phyloP scores from a whole-genome alignment of 352 stramenopile species.

The Phytopythium litorale region DNA sequence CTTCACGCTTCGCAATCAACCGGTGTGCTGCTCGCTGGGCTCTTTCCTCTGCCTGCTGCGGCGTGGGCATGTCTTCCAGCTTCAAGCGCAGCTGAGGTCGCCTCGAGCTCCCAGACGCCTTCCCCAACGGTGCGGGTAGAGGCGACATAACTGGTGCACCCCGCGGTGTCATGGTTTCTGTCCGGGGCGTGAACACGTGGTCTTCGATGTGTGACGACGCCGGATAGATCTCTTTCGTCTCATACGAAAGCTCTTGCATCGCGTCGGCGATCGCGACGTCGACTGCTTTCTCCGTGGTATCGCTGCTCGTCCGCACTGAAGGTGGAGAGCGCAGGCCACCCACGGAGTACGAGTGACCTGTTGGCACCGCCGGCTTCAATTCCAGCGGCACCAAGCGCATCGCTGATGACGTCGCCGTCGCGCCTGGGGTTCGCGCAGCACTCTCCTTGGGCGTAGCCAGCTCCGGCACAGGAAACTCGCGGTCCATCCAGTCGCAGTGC shows the following conservation, averaged over 20 bases:
- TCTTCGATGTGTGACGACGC: neutral
- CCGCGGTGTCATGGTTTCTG: constrained; percentile 1
- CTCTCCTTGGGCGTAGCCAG: neutral
- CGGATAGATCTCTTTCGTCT: neutral
- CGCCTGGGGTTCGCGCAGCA: neutral
- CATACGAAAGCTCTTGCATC: constrained; percentile 3
- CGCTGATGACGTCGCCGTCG: neutral
- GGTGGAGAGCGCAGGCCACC: neutral
- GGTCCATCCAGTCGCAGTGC: constrained; percentile 71
- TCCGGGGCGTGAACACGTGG: constrained; percentile 2
- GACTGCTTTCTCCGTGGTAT: neutral
- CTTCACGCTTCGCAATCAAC: constrained; percentile 71
- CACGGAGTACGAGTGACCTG: neutral
- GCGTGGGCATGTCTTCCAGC: constrained; percentile 84
- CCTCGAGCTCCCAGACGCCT: constrained; percentile 25
- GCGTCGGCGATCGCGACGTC: neutral
- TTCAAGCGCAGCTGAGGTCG: constrained; percentile 71
- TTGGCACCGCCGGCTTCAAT: neutral
- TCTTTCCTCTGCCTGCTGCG: constrained; percentile 78
- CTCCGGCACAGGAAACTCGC: constrained; percentile 18
- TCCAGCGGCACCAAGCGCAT: neutral
- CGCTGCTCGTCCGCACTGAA: neutral
- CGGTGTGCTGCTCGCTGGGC: constrained; percentile 69
- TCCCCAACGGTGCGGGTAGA: constrained; percentile 6
- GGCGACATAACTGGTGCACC: neutral